Conservation (phyloP, 2,329 filamentous ascomycete species). For the Lecanicillium sp. region DNA sequence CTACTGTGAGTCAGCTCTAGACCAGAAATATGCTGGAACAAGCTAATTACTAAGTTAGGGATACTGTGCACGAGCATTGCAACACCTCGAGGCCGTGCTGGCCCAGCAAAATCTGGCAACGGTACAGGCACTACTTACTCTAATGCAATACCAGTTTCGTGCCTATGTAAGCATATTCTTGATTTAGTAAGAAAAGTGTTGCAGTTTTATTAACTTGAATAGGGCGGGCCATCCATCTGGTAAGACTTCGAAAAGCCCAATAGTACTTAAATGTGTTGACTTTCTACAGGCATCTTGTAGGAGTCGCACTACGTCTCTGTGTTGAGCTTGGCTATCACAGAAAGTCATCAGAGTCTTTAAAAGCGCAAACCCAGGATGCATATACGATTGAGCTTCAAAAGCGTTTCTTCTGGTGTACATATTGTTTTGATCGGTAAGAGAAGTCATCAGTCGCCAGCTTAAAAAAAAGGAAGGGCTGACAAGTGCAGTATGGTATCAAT, state of each 20-base stretch:
- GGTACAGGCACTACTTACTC: conserved; percentile 3
- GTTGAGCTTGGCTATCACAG: conserved; percentile 5
- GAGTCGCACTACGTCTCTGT: conserved; percentile 2
- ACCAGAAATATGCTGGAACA: neutral
- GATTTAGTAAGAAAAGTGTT: neutral
- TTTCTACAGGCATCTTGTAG: conserved; percentile 1
- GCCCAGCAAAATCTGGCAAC: conserved; percentile 3
- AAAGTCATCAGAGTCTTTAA: neutral
- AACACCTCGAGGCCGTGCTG: neutral
- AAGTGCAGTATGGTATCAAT: conserved; percentile 2
- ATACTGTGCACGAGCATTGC: conserved; percentile 2
- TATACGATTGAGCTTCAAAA: conserved; percentile 5
- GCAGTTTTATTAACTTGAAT: neutral
- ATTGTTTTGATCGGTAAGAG: conserved; percentile 5
- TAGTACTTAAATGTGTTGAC: neutral
- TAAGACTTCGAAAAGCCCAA: neutral
- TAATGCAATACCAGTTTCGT: conserved; percentile 7
- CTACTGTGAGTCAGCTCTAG: neutral
- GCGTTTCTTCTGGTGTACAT: conserved; percentile 6
- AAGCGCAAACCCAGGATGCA: neutral
- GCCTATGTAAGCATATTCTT: conserved; percentile 1
- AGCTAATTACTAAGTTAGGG: conserved; percentile 1
- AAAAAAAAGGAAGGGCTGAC: neutral
- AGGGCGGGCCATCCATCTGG: conserved; percentile 6
- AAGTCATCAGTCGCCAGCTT: neutral